Evolutionary conservation across 2,329 filamentous ascomycete genomes (phyloP), one percentile per base, ranked within the genome.

Genomic region (Beauveria sp.): DNA sequence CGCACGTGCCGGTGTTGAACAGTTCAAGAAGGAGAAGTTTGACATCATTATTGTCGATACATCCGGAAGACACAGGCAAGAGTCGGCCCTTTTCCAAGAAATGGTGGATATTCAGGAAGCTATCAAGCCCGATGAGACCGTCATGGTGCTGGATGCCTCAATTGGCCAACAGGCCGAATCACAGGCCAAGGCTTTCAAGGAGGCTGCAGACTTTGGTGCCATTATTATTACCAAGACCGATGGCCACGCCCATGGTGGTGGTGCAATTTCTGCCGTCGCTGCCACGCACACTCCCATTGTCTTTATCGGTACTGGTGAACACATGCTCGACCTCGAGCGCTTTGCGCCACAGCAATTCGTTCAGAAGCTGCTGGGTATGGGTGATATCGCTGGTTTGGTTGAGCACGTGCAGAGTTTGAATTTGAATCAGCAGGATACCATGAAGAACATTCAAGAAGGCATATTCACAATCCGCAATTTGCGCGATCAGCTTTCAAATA

Each of bases 171-270:
- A 95, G 67, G 95, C 95, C 7, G 95, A 99, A 75, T 86, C 90
- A 2, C 95, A 99, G 73, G 92, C 91, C 58, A 88, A 96, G 69
- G 95, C 95, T 0, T 99, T 99, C 85, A 99, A 99, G 74, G 92
- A 96, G 66, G 91, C 93, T 0, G 93, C 95, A 40, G 91, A 97
- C 73, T 99, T 98, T 69, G 95, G 95, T 71, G 92, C 95, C 66
- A 99, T 99, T 70, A 96, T 99, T 71, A 97, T 99, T 71, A 99
- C 95, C 58, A 99, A 99, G 79, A 98, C 93, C 0, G 95, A 99
- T 72, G 95, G 95, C 66, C 91, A 96, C 67, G 95, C 95, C 1
- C 90, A 91, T 52, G 95, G 95, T 69, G 95, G 95, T 80, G 95
- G 95, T 78, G 95, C 95, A 64, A 99, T 99, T 62, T 98, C 93